Conservation (phyloP, 495 filamentous ascomycete genomes). For the Xylaria bambusicola region DNA sequence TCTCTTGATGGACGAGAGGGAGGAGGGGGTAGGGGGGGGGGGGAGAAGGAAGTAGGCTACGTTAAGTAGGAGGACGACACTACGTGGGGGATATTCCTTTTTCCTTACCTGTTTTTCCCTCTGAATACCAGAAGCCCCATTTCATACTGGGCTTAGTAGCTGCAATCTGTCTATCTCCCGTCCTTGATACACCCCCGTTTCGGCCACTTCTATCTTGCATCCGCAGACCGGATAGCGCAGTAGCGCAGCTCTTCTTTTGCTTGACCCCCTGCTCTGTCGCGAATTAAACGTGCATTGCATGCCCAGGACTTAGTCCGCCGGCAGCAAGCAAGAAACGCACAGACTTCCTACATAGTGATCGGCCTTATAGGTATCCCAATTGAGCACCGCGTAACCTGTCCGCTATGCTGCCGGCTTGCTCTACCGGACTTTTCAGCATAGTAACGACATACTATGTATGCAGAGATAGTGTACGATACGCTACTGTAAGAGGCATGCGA, state of each 20-base stretch:
- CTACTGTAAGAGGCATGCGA: conserved; percentile 7
- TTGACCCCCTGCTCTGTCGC: conserved; percentile 9
- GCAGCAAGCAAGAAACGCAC: background rate
- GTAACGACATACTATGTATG: background rate
- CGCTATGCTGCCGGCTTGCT: background rate
- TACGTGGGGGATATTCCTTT: conserved; percentile 7
- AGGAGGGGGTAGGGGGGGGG: background rate
- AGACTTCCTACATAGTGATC: background rate
- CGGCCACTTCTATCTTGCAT: conserved; percentile 16
- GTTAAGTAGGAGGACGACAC: background rate
- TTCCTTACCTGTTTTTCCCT: background rate
- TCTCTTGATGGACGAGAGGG: background rate
- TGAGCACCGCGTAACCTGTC: conserved; percentile 14
- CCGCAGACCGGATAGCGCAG: conserved; percentile 11
- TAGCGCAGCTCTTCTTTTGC: conserved; percentile 1
- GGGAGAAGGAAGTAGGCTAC: background rate
- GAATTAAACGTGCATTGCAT: conserved; percentile 23
- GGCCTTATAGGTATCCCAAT: conserved; percentile 11
- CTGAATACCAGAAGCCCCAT: background rate
- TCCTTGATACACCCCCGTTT: conserved; percentile 10
- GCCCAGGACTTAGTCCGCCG: background rate
- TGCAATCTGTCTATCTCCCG: background rate
- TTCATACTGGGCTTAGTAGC: background rate
- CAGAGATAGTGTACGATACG: no score
- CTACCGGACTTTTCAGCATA: background rate